Base-by-base conservation (phyloP, 768 basidiomycete species). In the Boletus fagicola region DNA sequence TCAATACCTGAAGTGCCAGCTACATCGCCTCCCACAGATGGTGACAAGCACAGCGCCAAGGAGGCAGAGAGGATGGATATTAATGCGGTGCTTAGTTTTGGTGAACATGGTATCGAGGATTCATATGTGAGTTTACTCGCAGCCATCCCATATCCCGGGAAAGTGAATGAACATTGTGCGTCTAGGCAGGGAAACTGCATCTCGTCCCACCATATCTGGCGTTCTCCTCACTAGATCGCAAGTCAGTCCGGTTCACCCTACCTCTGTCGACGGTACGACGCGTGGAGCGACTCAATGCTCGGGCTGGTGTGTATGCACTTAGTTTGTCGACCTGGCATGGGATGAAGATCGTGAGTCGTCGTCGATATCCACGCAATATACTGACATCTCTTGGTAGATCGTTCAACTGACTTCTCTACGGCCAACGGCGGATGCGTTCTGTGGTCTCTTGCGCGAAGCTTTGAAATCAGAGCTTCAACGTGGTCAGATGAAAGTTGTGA, bases 281-380 rank as follows among this genome's bases (percentile, higher is more conserved):
- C 54, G 97, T 99, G 22, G 97, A 99, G 74, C 78, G 94, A 48
- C 80, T 98, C 51, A 97, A 96, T 71, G 89, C 94, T 12, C 84
- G 94, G 15, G 90, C 94, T 30, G 97, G 97, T 6, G 88, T 97
- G 38, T 98, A 98, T 70, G 95, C 96, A n/a, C 81, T 99, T 31
- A 94, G 93, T 65, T 76, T 98, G 20, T 82, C 86, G n/a, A 84
- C 91, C 51, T 98, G 94, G 92, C 94, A 98, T 70, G 88, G 92
- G 36, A 83, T 91, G 77, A 90, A 96, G 77, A 90, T 98, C 63
- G 95, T 96, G 65, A 54, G 72, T 61, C 22, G 24, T 56, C 33
- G 26, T 49, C 33, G 7, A 24, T 36, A 18, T 45, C 40, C 45
- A 36, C 40, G 52, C 59, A 56, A 35, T 56, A 48, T 24, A 42